Evolutionary conservation across 805 yeast species (phyloP).

Genomic region (Clavispora santaluciae): DNA sequence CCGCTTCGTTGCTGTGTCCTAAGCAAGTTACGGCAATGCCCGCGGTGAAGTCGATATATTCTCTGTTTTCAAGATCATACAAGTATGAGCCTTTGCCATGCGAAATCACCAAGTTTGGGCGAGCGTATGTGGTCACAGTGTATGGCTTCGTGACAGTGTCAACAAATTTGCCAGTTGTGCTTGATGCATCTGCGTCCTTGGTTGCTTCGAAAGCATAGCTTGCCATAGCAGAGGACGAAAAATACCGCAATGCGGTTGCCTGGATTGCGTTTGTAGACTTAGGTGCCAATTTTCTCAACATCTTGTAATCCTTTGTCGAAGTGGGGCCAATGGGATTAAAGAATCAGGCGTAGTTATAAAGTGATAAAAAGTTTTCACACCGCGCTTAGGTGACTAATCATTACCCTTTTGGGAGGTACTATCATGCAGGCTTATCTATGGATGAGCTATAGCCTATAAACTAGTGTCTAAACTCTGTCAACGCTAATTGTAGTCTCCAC

Average conservation of each 20-base stretch:
- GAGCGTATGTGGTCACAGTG: constrained; percentile 73
- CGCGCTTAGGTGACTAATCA: constrained; percentile 19
- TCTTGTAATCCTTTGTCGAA: background rate
- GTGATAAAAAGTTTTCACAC: constrained; percentile 11
- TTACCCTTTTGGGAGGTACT: constrained; percentile 9
- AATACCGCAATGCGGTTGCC: background rate
- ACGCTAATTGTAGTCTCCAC: constrained; percentile 33
- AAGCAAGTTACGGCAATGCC: constrained; percentile 97
- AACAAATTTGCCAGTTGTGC: constrained; percentile 38
- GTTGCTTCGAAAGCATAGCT: constrained; percentile 13
- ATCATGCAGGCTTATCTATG: constrained; percentile 3
- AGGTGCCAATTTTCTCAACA: constrained; percentile 6
- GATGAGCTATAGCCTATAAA: background rate
- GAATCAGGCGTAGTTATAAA: background rate
- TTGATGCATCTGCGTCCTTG: constrained; percentile 26
- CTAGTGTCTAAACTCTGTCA: constrained; percentile 4
- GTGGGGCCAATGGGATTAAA: background rate
- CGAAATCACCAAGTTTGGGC: constrained; percentile 71
- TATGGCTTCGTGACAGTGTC: constrained; percentile 44
- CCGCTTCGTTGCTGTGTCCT: constrained; percentile 78
- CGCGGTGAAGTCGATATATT: constrained; percentile 86
- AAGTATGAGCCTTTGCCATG: constrained; percentile 78
- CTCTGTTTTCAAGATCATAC: constrained; percentile 73
- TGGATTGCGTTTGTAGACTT: background rate
- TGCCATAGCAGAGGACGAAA: background rate